Evolutionary conservation across 1,284 basidiomycete species (phyloP), one percentile per base, ranked within the genome.

Genomic region (Pterulicium gracile): DNA sequence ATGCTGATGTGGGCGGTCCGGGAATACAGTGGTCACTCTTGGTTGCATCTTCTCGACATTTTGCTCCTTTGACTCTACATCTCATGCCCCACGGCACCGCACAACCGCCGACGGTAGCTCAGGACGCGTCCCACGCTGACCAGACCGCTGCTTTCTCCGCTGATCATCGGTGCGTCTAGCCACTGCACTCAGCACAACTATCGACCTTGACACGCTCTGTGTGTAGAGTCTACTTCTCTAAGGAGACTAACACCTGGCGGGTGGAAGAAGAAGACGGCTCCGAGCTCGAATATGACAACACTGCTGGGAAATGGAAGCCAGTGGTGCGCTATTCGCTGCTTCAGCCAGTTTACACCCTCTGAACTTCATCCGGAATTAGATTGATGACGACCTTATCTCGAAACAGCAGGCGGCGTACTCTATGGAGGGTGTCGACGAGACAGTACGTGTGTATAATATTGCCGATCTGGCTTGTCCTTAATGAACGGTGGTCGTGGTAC

Each of bases 381-480:
- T 91, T 24, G 87, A 90, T 54, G 89, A 93, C 51, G 86, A 88
- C 51, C 69, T 86, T 18, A 59, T 93, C 51, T 81, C 79, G 57
- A 81, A 80, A 27, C 93, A 97, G 60, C 94, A 96, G 65, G 89
- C 88, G 2, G 91, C 90, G 1, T 97, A 97, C 64, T 85, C 90
- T 2, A 72, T 97, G 1, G 73, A 72, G 22, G 94, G 92, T 13
- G 88, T 96, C 4, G 90, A 97, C 59, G 92, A 97, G 69, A 78
- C 81, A 67, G 91, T 90, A 43, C 7, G 13, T 15, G 10, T 15
- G 27, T 15, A 34, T 15, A 10, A 10, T n/a, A n/a, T n/a, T n/a
- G 27, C 27, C 15, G 27, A 10, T 15, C 10, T 10, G 15, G 12
- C 10, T 34, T 10, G 15, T 34, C 15, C 27, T 15, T 10, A 10